phyloP scores from a whole-genome alignment of 2,329 filamentous ascomycete genomes.

The Ceratocystis ficicola region DNA sequence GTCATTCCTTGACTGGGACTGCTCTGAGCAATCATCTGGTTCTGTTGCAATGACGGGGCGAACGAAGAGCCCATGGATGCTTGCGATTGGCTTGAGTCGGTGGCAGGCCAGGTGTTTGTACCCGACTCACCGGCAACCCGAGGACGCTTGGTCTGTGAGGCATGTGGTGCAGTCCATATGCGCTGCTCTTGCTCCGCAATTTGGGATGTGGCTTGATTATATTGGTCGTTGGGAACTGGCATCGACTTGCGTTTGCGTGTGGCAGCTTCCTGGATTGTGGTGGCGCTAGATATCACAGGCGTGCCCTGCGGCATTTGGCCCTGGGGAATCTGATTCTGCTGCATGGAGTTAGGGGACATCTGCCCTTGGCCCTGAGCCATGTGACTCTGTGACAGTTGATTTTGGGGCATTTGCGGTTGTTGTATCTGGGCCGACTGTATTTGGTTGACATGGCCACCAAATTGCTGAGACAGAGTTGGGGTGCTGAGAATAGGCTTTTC shows the following conservation, averaged over 20 bases:
- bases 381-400: slow-evolving; percentile 4
- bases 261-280: slow-evolving; percentile 15
- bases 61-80: slow-evolving; percentile 17
- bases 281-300: slow-evolving; percentile 7
- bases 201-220: slow-evolving; percentile 15
- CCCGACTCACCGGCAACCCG: slow-evolving; percentile 17
- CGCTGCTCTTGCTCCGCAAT: slow-evolving; percentile 14
- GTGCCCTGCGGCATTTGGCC: slow-evolving; percentile 14
- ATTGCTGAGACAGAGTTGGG: slow-evolving; percentile 12
- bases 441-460: slow-evolving; percentile 13
- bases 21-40: slow-evolving; percentile 19
- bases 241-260: slow-evolving; percentile 22
- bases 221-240: slow-evolving; percentile 18
- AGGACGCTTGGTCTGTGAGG: slow-evolving; percentile 19
- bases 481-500: slow-evolving; percentile 6
- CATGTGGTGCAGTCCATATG: slow-evolving; percentile 10
- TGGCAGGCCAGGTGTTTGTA: slow-evolving; percentile 11
- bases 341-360: neutral
- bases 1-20: slow-evolving; percentile 13
- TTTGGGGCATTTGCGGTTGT: slow-evolving; percentile 12
- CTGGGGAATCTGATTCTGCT: slow-evolving; percentile 13
- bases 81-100: slow-evolving; percentile 11
- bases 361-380: slow-evolving; percentile 12
- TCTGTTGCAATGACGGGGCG: slow-evolving; percentile 17
- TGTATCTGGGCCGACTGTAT: slow-evolving; percentile 15